Base-by-base conservation (phyloP, 2,329 filamentous ascomycete genomes). In the Aureobasidium sp. region DNA sequence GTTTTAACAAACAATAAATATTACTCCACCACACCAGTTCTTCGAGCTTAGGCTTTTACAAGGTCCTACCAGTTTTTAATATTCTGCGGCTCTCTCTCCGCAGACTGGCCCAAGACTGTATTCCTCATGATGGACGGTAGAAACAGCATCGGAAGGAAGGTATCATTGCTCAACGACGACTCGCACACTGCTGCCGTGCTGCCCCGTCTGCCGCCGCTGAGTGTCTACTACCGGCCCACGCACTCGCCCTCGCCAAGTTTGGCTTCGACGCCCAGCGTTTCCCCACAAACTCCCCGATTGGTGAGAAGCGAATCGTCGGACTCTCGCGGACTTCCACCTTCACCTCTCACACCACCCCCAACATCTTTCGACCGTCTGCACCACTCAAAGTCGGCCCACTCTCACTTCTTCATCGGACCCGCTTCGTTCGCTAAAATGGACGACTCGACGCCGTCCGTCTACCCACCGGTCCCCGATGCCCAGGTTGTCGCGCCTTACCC, bases 161-260 rank as follows among this genome's bases (percentile, higher is more conserved):
- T 80, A 70, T 80, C 78, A 70, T 73, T 81, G 69, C 73, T 80
- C 71, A 80, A 79, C 75, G 77, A 79, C 71, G 74, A 72, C 56
- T 63, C 62, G 55, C 63, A 53, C 59, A 56, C 52, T 48, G 75
- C 70, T 66, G 65, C 62, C 56, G 43, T 50, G n/a, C 26, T 60
- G 57, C 63, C 60, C 46, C 61, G 56, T 57, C 48, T 63, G 46
- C 59, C 55, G 62, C 68, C 48, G 74, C 74, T 48, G 69, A 60
- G 57, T 72, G 37, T 67, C 71, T 48, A 55, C 61, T 51, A 61
- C 39, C 53, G 34, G 36, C 72, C 70, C 32, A 34, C 32, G 9
- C 32, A 34, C 66, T 77, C 74, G 62, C 67, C 74, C 56, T 73
- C 75, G 51, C 76, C 74, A 5, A 77, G 75, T 68, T 78, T 77